Evolutionary conservation across 495 filamentous ascomycete species (phyloP).

Genomic region (Aspergillus taichungensis): DNA sequence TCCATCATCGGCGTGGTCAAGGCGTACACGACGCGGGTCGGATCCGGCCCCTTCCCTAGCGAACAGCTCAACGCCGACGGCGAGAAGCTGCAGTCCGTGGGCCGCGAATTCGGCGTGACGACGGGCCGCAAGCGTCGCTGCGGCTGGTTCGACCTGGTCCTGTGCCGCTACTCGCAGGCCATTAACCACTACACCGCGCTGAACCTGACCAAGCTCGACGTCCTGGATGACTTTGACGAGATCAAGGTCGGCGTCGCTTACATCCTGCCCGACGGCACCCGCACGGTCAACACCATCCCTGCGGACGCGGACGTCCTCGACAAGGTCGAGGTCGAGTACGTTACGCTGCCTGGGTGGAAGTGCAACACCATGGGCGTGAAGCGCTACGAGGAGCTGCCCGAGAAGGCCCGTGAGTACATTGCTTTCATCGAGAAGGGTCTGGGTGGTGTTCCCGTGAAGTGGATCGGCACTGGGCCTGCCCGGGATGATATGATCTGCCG

Average conservation of each 20-base stretch:
- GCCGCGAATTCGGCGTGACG: conserved; percentile 68
- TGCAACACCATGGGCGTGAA: conserved; percentile 53
- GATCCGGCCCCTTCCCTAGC: conserved; percentile 75
- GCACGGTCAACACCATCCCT: conserved; percentile 52
- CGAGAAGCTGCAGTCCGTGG: conserved; percentile 54
- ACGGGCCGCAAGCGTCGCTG: conserved; percentile 79
- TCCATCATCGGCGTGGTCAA: conserved; percentile 80
- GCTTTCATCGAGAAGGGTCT: conserved; percentile 69
- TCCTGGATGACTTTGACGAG: conserved; percentile 73
- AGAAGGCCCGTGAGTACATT: conserved; percentile 65
- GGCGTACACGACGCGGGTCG: conserved; percentile 68
- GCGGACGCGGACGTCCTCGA: conserved; percentile 58
- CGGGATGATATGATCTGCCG: conserved; percentile 59
- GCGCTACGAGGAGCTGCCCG: conserved; percentile 60
- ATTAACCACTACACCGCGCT: conserved; percentile 69
- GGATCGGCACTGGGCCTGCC: conserved; percentile 70
- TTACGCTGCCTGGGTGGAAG: conserved; percentile 73
- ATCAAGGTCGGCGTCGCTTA: conserved; percentile 76
- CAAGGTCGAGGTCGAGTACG: conserved; percentile 54
- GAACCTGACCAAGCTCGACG: conserved; percentile 85
- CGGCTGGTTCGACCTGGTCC: conserved; percentile 85
- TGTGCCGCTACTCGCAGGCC: conserved; percentile 63
- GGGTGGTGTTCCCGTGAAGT: conserved; percentile 58
- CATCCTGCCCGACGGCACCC: conserved; percentile 43
- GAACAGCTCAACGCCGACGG: conserved; percentile 63